Percentiles rank a stretch among this genome's conserved stretches.
These are phyloP conservation scores for Bruguiera gymnorhiza DNA, from an alignment of 345 rosid species.

Conservation along the genomic window DNA sequence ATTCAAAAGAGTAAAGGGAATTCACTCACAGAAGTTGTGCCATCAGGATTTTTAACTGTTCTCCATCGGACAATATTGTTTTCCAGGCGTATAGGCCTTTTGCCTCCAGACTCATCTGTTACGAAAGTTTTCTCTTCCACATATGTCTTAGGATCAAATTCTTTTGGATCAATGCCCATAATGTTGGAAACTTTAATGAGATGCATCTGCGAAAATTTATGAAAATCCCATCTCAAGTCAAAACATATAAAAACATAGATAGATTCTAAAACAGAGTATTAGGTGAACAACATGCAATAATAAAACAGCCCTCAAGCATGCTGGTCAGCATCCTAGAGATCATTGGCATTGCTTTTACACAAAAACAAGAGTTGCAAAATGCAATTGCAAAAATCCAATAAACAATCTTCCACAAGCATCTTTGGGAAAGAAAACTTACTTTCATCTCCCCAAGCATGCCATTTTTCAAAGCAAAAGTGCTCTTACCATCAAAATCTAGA, in stretches of 20 bases:
- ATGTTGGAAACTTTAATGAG: slow-evolving; percentile 89
- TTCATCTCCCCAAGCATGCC: slow-evolving; percentile 32
- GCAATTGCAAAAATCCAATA: no score
- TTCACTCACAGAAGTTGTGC: slow-evolving; percentile 68
- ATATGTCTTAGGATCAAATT: slow-evolving; percentile 88
- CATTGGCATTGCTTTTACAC: no score
- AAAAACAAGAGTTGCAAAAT: no score
- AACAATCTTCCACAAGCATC: no score
- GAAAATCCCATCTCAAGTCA: neutral
- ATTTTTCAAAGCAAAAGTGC: neutral
- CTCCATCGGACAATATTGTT: slow-evolving; percentile 95
- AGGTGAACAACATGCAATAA: neutral
- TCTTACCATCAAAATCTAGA: neutral
- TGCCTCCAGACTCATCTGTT: slow-evolving; percentile 75
- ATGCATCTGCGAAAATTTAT: slow-evolving; percentile 63
- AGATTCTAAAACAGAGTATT: neutral
- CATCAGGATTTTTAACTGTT: slow-evolving; percentile 61
- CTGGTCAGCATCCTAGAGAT: no score
- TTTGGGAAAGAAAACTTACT: neutral
- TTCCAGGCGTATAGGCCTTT: slow-evolving; percentile 77
- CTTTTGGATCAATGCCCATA: slow-evolving; percentile 91
- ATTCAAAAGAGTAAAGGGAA: no score
- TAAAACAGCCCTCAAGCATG: no score
- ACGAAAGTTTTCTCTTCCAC: slow-evolving; percentile 89
- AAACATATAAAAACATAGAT: neutral